Conservation (phyloP, 1,284 basidiomycete species). For the Sporisorium scitamineum region DNA sequence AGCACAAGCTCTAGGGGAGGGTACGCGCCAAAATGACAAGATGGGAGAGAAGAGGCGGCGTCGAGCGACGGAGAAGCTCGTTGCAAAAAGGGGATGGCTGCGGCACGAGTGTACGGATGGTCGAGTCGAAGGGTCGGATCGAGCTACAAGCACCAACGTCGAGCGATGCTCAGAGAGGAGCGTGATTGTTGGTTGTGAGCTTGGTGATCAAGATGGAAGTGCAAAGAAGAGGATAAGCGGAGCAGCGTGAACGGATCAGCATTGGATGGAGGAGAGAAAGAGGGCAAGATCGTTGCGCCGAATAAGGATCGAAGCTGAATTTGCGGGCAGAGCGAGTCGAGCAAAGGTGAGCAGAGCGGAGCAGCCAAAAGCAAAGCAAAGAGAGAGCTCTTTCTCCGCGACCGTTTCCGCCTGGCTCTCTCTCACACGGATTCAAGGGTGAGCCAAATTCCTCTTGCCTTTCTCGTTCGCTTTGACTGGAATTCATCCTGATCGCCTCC, state of each 20-base stretch:
- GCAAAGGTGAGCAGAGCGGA: too few relatives aligned
- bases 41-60: too few relatives aligned
- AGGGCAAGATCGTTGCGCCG: neutral
- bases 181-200: neutral
- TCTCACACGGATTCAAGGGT: neutral
- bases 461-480: neutral
- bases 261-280: slow-evolving; percentile 3
- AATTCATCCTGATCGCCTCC: neutral
- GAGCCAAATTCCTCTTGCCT: neutral
- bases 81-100: neutral
- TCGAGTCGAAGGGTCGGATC: neutral
- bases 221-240: neutral
- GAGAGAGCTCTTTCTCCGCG: too few relatives aligned
- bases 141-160: neutral
- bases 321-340: neutral
- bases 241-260: slow-evolving; percentile 7
- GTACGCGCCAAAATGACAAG: too few relatives aligned
- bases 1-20: slow-evolving; percentile 9
- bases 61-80: neutral
- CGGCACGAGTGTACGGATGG: neutral
- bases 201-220: slow-evolving; percentile 2
- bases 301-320: neutral
- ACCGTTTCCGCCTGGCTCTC: neutral
- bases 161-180: neutral
- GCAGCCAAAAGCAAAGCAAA: neutral